Percentiles rank a stretch among this genome's conserved stretches.
phyloP scores from a whole-genome alignment of 306 rosid species.

The Cicer bijugum region DNA sequence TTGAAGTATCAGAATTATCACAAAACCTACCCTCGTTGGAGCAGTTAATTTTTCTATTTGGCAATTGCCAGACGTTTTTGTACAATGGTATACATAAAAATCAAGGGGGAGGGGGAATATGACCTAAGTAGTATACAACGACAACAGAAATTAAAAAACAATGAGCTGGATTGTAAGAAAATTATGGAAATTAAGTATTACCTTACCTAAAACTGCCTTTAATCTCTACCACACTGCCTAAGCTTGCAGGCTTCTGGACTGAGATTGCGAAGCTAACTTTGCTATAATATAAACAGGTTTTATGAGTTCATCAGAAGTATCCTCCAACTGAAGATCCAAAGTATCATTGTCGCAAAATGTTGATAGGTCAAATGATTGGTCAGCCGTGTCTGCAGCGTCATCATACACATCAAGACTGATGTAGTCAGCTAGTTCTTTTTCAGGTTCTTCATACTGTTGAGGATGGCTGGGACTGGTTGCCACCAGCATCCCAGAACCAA shows the following conservation, averaged over 20 bases:
- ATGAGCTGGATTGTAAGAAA: background rate
- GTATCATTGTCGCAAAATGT: constrained; percentile 48
- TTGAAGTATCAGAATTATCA: constrained; percentile 24
- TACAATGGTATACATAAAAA: constrained; percentile 29
- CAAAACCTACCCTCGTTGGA: background rate
- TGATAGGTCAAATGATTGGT: constrained; percentile 45
- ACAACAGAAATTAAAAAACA: constrained; percentile 19
- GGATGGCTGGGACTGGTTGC: constrained; percentile 49
- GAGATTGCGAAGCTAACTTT: constrained; percentile 28
- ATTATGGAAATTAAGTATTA: background rate
- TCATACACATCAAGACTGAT: constrained; percentile 61
- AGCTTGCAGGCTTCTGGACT: constrained; percentile 41
- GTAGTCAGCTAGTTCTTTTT: constrained; percentile 57
- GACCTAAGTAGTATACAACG: constrained; percentile 18
- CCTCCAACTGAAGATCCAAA: constrained; percentile 54
- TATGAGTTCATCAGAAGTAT: constrained; percentile 59
- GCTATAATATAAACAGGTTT: constrained; percentile 62
- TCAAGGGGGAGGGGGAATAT: constrained; percentile 42
- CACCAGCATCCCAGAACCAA: constrained; percentile 51
- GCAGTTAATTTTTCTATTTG: constrained; percentile 35
- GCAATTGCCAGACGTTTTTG: constrained; percentile 23
- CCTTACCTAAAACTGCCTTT: constrained; percentile 40
- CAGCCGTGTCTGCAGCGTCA: constrained; percentile 49
- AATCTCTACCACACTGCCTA: constrained; percentile 14
- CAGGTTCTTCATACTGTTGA: constrained; percentile 37